Conservation (phyloP, 306 rosid genomes). For the Urtica urens region DNA sequence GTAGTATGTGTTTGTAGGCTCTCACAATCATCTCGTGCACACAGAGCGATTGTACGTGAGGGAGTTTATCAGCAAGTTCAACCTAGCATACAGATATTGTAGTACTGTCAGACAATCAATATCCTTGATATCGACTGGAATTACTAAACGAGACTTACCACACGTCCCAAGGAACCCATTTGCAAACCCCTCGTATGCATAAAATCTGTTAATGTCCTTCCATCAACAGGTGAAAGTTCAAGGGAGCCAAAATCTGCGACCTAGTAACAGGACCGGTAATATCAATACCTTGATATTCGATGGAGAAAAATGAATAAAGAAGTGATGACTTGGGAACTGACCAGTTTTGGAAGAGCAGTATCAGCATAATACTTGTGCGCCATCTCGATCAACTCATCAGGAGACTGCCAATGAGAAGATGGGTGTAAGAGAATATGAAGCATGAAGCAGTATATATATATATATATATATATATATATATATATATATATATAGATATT, state of each 20-base stretch:
- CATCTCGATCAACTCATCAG: conserved; percentile 87
- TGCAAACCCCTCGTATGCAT: conserved; percentile 96
- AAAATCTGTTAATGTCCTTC: conserved; percentile 94
- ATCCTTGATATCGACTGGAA: too few species aligned
- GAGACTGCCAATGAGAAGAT: conserved; percentile 42
- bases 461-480: too few species aligned
- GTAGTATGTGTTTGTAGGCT: conserved; percentile 88
- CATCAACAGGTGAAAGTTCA: conserved; percentile 99
- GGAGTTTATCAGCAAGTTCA: conserved; percentile 95
- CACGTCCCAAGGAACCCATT: conserved; percentile 82
- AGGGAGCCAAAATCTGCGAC: conserved; percentile 99
- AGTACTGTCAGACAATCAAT: not conserved
- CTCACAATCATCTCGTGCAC: conserved; percentile 91
- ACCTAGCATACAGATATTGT: conserved; percentile 34
- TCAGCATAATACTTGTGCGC: conserved; percentile 79
- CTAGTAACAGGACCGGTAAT: conserved; percentile 32
- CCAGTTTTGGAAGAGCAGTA: conserved; percentile 96
- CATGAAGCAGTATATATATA: too few species aligned
- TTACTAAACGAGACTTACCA: conserved; percentile 37
- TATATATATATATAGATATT: too few species aligned
- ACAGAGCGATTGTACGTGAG: conserved; percentile 93
- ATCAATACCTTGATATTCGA: conserved; percentile 15
- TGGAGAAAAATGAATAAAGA: conserved; percentile 3
- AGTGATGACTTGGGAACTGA: conserved; percentile 29
- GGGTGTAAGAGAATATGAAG: not conserved